Evolutionary conservation across 2,329 filamentous ascomycete species (phyloP).

Genomic region (Esteya vermicola): DNA sequence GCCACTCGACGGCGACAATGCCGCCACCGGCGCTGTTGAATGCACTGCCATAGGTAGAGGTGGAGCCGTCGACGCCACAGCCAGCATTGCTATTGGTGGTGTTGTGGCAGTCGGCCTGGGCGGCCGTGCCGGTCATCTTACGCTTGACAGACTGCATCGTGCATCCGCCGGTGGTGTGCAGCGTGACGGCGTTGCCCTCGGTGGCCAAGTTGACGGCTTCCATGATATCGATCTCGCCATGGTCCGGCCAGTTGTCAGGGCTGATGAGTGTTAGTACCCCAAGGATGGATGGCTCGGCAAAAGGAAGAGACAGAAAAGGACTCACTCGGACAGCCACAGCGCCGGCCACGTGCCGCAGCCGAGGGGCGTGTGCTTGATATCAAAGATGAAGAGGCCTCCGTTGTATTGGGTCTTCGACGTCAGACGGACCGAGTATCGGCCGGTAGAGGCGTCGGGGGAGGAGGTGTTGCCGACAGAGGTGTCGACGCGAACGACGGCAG

Average conservation of each 20-base stretch:
- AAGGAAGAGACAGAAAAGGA: not conserved
- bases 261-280: constrained; percentile 29
- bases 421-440: constrained; percentile 49
- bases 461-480: constrained; percentile 35
- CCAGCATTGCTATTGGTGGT: constrained; percentile 31
- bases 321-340: constrained; percentile 46
- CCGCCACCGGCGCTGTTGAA: constrained; percentile 43
- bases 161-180: constrained; percentile 41
- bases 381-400: constrained; percentile 53
- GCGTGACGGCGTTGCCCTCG: constrained; percentile 42
- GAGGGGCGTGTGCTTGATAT: constrained; percentile 47
- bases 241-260: constrained; percentile 32
- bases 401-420: constrained; percentile 46
- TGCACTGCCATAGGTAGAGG: constrained; percentile 30
- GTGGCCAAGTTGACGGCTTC: constrained; percentile 26
- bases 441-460: constrained; percentile 36
- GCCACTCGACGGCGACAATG: constrained; percentile 47
- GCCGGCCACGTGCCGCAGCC: constrained; percentile 53
- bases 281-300: not conserved
- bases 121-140: constrained; percentile 31
- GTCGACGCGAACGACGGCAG: constrained; percentile 47
- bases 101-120: constrained; percentile 34
- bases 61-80: constrained; percentile 34
- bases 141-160: constrained; percentile 37
- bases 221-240: constrained; percentile 31